Evolutionary conservation across 305 asterid species (phyloP).

Genomic region (Stenogyne calaminthoides): DNA sequence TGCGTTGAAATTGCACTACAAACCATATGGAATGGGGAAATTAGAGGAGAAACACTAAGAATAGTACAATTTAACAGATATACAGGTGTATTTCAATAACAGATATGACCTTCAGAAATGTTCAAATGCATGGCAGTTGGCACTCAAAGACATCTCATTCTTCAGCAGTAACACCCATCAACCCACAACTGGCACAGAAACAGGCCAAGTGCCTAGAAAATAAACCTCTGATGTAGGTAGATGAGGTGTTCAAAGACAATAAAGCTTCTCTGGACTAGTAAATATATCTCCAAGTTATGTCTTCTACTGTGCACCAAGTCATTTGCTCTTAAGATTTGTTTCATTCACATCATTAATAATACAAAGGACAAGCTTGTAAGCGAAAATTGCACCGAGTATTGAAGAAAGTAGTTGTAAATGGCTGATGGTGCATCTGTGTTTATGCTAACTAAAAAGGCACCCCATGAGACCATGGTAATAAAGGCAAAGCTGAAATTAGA

Average conservation of each 20-base stretch:
- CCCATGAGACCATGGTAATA: slow-evolving; percentile 17
- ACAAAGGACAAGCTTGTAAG: neutral
- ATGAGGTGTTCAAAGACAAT: neutral
- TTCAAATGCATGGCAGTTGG: neutral
- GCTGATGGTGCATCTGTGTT: neutral
- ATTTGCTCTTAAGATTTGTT: neutral
- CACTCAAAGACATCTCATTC: neutral
- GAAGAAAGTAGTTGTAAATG: slow-evolving; percentile 2
- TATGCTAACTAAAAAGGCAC: neutral
- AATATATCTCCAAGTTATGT: neutral
- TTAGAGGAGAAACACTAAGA: neutral
- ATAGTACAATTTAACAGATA: slow-evolving; percentile 11
- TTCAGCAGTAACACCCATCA: neutral
- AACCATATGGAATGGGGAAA: neutral
- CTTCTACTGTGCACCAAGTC: neutral
- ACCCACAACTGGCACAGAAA: neutral
- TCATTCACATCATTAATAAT: neutral
- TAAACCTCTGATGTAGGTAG: neutral
- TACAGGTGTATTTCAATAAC: slow-evolving; percentile 1
- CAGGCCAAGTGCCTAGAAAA: neutral
- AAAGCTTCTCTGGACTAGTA: neutral
- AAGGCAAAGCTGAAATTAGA: slow-evolving; percentile 12
- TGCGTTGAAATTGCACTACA: neutral
- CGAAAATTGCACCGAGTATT: neutral
- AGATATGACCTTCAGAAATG: neutral